Percentiles rank a stretch among this genome's conserved stretches.
These are phyloP conservation scores for Phytophthora sp. DNA, from an alignment of 352 stramenopile genomes.

Conservation along the genomic window DNA sequence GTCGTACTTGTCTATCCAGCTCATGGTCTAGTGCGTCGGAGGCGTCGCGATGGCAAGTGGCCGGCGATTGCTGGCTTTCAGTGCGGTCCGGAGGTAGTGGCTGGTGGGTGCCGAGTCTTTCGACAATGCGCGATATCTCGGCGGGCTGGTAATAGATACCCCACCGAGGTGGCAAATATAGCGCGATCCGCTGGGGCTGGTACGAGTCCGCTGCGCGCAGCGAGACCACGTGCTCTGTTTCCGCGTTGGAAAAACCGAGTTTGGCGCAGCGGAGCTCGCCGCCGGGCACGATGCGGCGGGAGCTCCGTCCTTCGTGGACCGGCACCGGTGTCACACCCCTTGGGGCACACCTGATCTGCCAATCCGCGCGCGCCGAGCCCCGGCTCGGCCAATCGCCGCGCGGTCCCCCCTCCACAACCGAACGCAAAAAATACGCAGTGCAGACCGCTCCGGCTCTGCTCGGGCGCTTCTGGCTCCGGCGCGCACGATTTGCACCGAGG, in stretches of 20 bases:
- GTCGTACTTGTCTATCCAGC: slow-evolving; percentile 39
- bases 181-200: neutral
- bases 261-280: slow-evolving; percentile 5
- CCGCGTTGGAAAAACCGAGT: slow-evolving; percentile 21
- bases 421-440: slow-evolving; percentile 19
- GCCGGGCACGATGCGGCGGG: neutral
- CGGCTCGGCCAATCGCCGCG: slow-evolving; percentile 1
- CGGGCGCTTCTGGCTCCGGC: slow-evolving; percentile 13
- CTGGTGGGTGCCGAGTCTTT: slow-evolving; percentile 2
- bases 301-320: slow-evolving; percentile 15
- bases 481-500: slow-evolving; percentile 13
- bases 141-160: slow-evolving; percentile 8
- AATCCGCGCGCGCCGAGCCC: slow-evolving; percentile 8
- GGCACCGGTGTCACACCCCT: slow-evolving; percentile 19
- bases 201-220: slow-evolving; percentile 32
- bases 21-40: slow-evolving; percentile 24
- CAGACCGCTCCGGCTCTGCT: slow-evolving; percentile 17
- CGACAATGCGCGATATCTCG: slow-evolving; percentile 16
- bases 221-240: slow-evolving; percentile 24
- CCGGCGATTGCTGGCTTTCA: slow-evolving; percentile 11
- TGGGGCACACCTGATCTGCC: slow-evolving; percentile 18
- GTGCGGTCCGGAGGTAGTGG: neutral
- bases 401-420: slow-evolving; percentile 24
- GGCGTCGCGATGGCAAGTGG: slow-evolving; percentile 7
- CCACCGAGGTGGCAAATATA: slow-evolving; percentile 7